phyloP scores from a whole-genome alignment of 1,284 basidiomycete species.

The Tremellales sp. region DNA sequence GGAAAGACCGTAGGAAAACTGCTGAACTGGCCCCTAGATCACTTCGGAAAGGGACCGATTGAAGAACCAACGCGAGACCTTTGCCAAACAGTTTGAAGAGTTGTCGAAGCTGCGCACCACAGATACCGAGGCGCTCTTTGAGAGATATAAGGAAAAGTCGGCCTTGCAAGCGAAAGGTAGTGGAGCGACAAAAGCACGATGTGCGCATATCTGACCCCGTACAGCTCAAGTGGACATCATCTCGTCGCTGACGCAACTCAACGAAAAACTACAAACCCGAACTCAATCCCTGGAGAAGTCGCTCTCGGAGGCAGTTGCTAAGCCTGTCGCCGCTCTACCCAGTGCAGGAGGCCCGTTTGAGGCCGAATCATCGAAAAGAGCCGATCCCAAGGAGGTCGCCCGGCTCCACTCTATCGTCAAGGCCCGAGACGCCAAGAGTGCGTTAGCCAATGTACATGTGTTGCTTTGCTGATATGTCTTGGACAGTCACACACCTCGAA shows the following conservation, averaged over 20 bases:
- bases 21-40: conserved; percentile 20
- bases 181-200: conserved; percentile 3
- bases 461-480: background rate
- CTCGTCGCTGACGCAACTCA: conserved; percentile 31
- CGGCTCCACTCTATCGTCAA: conserved; percentile 24
- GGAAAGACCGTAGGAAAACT: background rate
- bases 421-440: conserved; percentile 37
- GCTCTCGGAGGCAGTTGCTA: conserved; percentile 19
- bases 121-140: conserved; percentile 31
- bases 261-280: conserved; percentile 34
- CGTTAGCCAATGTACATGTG: conserved; percentile 7
- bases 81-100: conserved; percentile 45
- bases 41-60: conserved; percentile 30
- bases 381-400: conserved; percentile 35
- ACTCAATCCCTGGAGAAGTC: conserved; percentile 33
- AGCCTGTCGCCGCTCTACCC: conserved; percentile 4
- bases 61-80: conserved; percentile 34
- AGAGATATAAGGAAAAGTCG: conserved; percentile 38
- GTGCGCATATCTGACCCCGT: background rate
- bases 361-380: conserved; percentile 6
- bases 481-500: conserved; percentile 28
- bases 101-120: conserved; percentile 34
- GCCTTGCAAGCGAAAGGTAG: conserved; percentile 35
- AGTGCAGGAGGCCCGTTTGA: conserved; percentile 15
- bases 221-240: conserved; percentile 46